Evolutionary conservation across 306 rosid species (phyloP), one percentile per base, ranked within the genome.

Genomic region (Gynostemma pentaphyllum): DNA sequence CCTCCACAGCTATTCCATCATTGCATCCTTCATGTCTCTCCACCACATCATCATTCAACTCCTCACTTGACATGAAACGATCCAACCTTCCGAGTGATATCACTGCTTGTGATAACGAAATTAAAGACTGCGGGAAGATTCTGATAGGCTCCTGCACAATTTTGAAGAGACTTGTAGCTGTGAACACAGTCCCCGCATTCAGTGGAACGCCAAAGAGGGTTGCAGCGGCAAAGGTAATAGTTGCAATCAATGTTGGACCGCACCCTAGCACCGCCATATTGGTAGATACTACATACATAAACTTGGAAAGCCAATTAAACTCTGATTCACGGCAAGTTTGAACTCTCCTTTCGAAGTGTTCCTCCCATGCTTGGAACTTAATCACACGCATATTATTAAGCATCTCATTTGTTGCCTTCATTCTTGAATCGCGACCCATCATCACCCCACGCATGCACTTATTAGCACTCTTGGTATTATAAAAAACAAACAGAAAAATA

Each of bases 331-430:
- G 95, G 65, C 81, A 84, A 4, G 55, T 52, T 66, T 64, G 72
- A 39, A 92, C 76, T 42, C 95, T 88, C 68, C 71, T 69, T 41
- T 84, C 85, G 83, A 92, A 92, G 69, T 88, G 90, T 13, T 92
- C 84, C 64, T 92, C 98, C 98, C 98, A 92, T 8, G 98, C 96
- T 59, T 88, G 98, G 71, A 92, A 92, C 88, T 92, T 92, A 64
- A 92, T 92, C 65, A 88, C 98, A 2, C 98, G 81, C 96, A 86
- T 86, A 77, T 92, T 86, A 62, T 88, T 92, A 19, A 92, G 94
- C 94, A 86, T 82, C 88, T 92, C 98, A 62, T 88, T 92, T 15
- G 90, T 89, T 21, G 98, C 95, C 76, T 92, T 88, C 98, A 92
- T 88, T 56, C 98, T 82, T 5, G 82, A 79, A 59, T 92, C 98